Base-by-base conservation (phyloP, 2,329 filamentous ascomycete genomes). In the Colletotrichum graminicola region DNA sequence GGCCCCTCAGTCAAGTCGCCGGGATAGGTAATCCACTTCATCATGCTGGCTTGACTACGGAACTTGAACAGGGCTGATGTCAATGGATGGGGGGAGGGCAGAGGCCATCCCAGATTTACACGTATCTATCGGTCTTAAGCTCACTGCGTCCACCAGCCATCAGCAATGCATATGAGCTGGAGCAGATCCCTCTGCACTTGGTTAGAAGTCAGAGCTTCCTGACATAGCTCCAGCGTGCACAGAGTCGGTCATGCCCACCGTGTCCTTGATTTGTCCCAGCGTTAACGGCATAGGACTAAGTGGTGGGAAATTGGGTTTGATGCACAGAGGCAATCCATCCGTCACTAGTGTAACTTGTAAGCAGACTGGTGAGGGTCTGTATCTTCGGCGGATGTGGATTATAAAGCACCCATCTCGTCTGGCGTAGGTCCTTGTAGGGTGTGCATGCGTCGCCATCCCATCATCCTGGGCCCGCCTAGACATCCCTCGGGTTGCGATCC, bases 11-110 rank as follows among this genome's bases (percentile, higher is more conserved):
- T 34, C 23, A 34, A 55, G 59, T 68, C 45, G 51, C 59, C 65
- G 65, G 69, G 52, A 23, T 60, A 62, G 52, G 21, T 60, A 62
- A 64, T 45, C 12, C n/a, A 29, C 21, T 36, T 39, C 14, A 41
- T 45, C 23, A 47, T n/a, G 49, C 23, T 45, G 45, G 11, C 61
- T 34, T 45, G 59, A 34, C n/a, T 54, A 32, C n/a, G 52, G 49
- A 55, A 64, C 59, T 64, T 69, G 65, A 67, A 69, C 69, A 72
- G 65, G 69, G 69, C 68, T 72, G 69, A 72, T 72, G 69, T 69
- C 69, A 72, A 72, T 68, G 66, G 65, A 72, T 65, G 65, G 69
- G 65, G 32, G 45, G 32, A 57, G 69, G 65, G 65, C 54, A 69
- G 65, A 45, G 47, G 34, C 65, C 63, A 36, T 45, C 54, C 65